Evolutionary conservation across 2,329 filamentous ascomycete species (phyloP).

Genomic region (Trichoderma asperellum): DNA sequence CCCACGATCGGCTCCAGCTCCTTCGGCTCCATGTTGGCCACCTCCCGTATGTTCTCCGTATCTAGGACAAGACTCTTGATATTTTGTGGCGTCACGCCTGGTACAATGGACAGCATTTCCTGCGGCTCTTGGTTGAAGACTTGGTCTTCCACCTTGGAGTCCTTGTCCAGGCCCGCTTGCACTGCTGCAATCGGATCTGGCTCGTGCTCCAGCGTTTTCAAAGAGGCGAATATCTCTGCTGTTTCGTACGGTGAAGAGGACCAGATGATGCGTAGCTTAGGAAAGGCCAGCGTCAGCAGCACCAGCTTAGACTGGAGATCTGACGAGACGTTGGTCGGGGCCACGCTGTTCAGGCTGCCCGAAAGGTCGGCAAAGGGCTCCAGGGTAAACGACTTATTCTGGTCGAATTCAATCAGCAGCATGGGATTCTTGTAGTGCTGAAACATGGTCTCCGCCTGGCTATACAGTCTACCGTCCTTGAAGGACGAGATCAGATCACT

Average conservation of each 20-base stretch:
- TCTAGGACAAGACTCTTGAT: conserved; percentile 72
- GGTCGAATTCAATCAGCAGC: conserved; percentile 96
- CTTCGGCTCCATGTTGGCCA: conserved; percentile 81
- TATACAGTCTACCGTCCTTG: conserved; percentile 87
- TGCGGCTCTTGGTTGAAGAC: conserved; percentile 83
- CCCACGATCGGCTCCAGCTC: conserved; percentile 78
- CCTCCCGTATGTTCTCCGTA: conserved; percentile 74
- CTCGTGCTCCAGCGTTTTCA: conserved; percentile 88
- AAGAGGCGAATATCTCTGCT: conserved; percentile 91
- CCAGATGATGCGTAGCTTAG: conserved; percentile 89
- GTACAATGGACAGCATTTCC: conserved; percentile 85
- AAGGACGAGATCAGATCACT: conserved; percentile 90
- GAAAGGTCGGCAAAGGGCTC: conserved; percentile 74
- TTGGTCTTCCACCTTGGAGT: conserved; percentile 65
- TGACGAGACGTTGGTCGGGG: conserved; percentile 60
- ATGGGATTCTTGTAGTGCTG: conserved; percentile 87
- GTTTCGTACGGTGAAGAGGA: conserved; percentile 92
- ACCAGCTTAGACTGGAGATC: conserved; percentile 93
- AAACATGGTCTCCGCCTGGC: conserved; percentile 92
- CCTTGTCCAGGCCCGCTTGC: conserved; percentile 69
- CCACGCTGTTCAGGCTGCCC: conserved; percentile 64
- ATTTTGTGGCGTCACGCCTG: conserved; percentile 81
- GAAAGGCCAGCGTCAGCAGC: conserved; percentile 89
- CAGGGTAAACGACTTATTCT: conserved; percentile 95
- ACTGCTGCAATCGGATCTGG: conserved; percentile 90